Conservation (phyloP, 2,329 filamentous ascomycete genomes). For the Grosmannia huntii region DNA sequence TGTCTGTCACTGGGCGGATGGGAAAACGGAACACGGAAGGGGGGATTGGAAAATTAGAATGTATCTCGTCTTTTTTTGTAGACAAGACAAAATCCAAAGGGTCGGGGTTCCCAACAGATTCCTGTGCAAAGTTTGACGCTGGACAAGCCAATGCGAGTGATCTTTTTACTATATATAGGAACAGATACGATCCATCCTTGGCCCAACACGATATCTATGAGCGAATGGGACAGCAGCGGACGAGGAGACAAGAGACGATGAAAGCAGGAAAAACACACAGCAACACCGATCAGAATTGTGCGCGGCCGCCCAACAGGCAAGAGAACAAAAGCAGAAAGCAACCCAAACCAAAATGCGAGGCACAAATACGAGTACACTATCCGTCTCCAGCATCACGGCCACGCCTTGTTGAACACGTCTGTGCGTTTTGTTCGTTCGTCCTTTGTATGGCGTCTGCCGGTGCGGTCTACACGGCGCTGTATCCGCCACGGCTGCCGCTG, state of each 20-base stretch:
- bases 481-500: constrained; percentile 73
- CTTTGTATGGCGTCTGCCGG: not conserved
- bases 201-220: not conserved
- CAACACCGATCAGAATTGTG: not conserved
- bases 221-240: not conserved
- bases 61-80: not conserved
- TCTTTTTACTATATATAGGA: not conserved
- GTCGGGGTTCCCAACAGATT: not conserved
- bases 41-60: constrained; percentile 1
- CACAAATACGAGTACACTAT: constrained; percentile 7
- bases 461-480: constrained; percentile 65
- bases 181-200: not conserved
- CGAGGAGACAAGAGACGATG: not conserved
- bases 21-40: constrained; percentile 1
- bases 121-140: not conserved
- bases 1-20: not conserved
- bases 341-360: constrained; percentile 9
- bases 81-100: not conserved
- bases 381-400: not conserved
- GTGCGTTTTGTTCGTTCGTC: not conserved
- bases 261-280: not conserved
- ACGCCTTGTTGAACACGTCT: not conserved
- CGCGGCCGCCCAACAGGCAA: not conserved
- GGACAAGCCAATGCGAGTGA: not conserved
- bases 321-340: not conserved